Evolutionary conservation across 257 asterid species (phyloP).

Genomic region (Solanum pinnatisectum): DNA sequence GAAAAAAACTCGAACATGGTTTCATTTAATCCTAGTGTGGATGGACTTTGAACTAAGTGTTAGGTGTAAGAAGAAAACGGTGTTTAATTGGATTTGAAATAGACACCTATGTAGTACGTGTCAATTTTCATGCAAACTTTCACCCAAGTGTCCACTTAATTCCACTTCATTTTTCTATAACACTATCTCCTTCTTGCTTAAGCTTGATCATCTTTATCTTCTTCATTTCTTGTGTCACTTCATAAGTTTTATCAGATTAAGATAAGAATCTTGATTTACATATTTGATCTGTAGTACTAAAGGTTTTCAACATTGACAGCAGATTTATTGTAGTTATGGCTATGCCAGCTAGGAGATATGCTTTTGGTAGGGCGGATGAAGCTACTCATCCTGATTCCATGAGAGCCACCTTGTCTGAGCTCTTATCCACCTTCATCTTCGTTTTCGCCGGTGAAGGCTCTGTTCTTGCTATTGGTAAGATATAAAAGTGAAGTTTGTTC

Average conservation of each 20-base stretch:
- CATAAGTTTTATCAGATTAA: background rate
- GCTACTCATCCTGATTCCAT: conserved; percentile 92
- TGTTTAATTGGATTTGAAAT: background rate
- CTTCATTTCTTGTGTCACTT: background rate
- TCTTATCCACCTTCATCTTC: conserved; percentile 74
- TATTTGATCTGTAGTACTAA: background rate
- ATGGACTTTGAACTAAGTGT: background rate
- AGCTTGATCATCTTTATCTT: background rate
- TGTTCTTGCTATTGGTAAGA: conserved; percentile 63
- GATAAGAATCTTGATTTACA: background rate
- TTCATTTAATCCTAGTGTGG: background rate
- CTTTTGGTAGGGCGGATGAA: conserved; percentile 75
- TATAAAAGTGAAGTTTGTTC: background rate
- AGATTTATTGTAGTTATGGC: background rate
- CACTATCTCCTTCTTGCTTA: background rate
- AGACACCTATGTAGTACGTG: conserved; percentile 54
- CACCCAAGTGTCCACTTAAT: conserved; percentile 69
- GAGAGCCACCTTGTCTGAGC: conserved; percentile 75
- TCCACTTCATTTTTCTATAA: background rate
- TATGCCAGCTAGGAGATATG: conserved; percentile 66
- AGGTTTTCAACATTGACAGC: background rate
- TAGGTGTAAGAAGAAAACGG: conserved; percentile 1
- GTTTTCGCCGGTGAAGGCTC: conserved; percentile 93
- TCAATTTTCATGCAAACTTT: conserved; percentile 48
- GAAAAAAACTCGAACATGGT: background rate